A percentile compares a stretch with the other conserved stretches of the same genome.
phyloP scores from a whole-genome alignment of 441 rosid genomes.

The Eutrema salsugineum region DNA sequence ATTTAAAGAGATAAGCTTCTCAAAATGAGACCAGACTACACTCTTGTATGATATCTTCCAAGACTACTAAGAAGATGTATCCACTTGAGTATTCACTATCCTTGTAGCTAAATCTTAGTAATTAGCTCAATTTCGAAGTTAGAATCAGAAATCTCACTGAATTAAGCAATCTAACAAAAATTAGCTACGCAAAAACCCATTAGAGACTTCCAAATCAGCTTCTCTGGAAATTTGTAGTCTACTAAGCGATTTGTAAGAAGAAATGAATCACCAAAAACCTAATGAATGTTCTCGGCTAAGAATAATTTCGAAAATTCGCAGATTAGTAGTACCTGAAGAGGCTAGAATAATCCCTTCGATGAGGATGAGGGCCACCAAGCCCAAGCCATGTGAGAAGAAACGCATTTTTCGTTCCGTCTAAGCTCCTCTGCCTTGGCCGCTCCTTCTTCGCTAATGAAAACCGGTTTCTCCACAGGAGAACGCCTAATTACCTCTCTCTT shows the following conservation, averaged over 20 bases:
- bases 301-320: too few species aligned
- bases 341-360: constrained; percentile 71
- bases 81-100: not conserved
- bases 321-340: constrained; percentile 54
- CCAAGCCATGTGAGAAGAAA: constrained; percentile 90
- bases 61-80: not conserved
- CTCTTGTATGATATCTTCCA: not conserved
- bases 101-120: not conserved
- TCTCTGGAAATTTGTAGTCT: too few species aligned
- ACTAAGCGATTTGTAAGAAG: too few species aligned
- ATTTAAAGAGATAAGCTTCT: not conserved
- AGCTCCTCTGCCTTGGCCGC: constrained; percentile 60
- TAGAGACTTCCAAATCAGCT: too few species aligned
- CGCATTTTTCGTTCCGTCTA: constrained; percentile 70
- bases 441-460: constrained; percentile 45
- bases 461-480: constrained; percentile 65
- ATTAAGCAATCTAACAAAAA: not conserved
- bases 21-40: not conserved
- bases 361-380: constrained; percentile 66
- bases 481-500: constrained; percentile 61
- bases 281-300: too few species aligned
- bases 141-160: not conserved
- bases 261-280: too few species aligned
- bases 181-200: too few species aligned
- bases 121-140: not conserved